Evolutionary conservation across 1,284 basidiomycete species (phyloP), one percentile per base, ranked within the genome.

Genomic region (Boletus smithii): DNA sequence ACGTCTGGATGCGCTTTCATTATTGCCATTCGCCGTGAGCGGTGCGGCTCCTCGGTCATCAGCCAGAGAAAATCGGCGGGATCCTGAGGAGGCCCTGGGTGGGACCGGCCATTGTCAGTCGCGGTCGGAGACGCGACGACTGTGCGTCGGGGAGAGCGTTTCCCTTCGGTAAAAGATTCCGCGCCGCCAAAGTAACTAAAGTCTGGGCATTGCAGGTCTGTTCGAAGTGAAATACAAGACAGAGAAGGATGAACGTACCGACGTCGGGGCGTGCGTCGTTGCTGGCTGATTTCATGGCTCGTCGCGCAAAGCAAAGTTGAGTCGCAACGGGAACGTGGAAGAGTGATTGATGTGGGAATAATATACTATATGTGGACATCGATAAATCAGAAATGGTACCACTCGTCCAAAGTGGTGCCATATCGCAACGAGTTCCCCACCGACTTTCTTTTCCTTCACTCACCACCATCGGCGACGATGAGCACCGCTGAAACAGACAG

Each of bases 31-130:
- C 95, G 75, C 38, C 95, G 75, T 17, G 85, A 83, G 26, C 94
- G 80, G 68, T 99, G 97, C 5, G 95, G 95, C 66, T 99, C 97
- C 69, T 99, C 95, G 1, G 92, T 97, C 80, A 97, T 89, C 47
- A 95, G 70, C 95, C 95, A 99, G 24, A 98, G 73, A 60, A 94
- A 94, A 59, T 94, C 91, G 1, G 76, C 68, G 0, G 88, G 83
- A 56, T 89, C 79, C 60, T 82, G 81, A 0, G 85, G 86, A 1
- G 78, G 77, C 4, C 68, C 74, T 16, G 72, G 61, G 54, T 79
- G 66, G 13, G 65, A 62, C 41, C 61, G 64, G 18, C 71, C 73
- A 57, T 79, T 61, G 54, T 75, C 72, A 44, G 65, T 57, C 31
- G 51, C 61, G 16, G 67, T 71, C 0, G 72, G 69, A 44, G 59